Conservation (phyloP, 768 basidiomycete species). For the Pleurotus tuber-regium region DNA sequence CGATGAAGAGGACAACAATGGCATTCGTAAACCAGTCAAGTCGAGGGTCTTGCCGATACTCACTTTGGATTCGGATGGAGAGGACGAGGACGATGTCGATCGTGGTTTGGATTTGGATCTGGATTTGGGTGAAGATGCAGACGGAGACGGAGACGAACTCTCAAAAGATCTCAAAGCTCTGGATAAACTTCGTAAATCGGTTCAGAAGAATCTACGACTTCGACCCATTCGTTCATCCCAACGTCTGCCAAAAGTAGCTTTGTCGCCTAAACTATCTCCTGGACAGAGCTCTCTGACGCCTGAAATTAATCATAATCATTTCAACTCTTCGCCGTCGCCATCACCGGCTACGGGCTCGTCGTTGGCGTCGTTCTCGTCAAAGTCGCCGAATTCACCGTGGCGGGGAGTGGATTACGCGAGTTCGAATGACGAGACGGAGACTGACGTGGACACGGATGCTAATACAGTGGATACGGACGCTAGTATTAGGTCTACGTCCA, state of each 20-base stretch:
- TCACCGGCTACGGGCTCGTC: slow-evolving; percentile 12
- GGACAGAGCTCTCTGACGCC: no score
- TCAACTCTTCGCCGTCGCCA: slow-evolving; percentile 13
- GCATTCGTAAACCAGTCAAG: neutral
- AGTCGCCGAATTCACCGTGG: slow-evolving; percentile 17
- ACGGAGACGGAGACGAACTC: slow-evolving; percentile 55
- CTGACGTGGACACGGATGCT: neutral
- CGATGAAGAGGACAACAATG: neutral
- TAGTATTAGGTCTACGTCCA: neutral
- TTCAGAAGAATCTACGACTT: slow-evolving; percentile 74
- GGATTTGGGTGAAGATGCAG: slow-evolving; percentile 21
- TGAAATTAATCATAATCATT: no score
- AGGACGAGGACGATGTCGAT: neutral
- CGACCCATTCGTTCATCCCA: slow-evolving; percentile 69
- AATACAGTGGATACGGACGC: slow-evolving; percentile 19
- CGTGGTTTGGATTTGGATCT: neutral
- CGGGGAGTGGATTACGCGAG: slow-evolving; percentile 30
- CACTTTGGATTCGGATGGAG: neutral
- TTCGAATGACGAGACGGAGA: slow-evolving; percentile 40
- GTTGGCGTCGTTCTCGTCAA: slow-evolving; percentile 13
- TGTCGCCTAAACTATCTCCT: no score
- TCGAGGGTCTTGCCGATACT: neutral
- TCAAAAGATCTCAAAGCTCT: slow-evolving; percentile 66
- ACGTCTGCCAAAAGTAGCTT: slow-evolving; percentile 44
- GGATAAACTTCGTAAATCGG: slow-evolving; percentile 65